phyloP scores from a whole-genome alignment of 129 eudicot genomes.

The Escallonia rubra region DNA sequence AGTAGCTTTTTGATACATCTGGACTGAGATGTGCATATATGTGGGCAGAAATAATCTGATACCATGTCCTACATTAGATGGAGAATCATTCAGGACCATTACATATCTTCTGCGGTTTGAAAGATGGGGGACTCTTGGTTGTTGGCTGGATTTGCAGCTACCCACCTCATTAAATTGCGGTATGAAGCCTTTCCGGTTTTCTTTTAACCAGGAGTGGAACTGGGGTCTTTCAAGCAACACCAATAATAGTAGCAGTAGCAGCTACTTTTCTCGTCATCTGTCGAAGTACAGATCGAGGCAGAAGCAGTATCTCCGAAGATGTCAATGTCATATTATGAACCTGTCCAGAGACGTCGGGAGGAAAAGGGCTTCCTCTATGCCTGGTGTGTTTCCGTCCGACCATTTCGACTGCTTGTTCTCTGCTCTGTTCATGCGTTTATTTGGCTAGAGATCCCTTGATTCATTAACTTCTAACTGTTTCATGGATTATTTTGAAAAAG shows the following conservation, averaged over 20 bases:
- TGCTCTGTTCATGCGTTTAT: background rate
- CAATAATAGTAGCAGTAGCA: background rate
- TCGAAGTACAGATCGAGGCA: conserved; percentile 13
- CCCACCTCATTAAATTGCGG: conserved; percentile 8
- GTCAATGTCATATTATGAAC: conserved; percentile 40
- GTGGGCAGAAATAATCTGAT: too few species aligned
- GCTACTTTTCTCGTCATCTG: background rate
- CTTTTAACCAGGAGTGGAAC: background rate
- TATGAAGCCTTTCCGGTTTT: background rate
- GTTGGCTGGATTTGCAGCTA: background rate
- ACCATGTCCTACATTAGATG: too few species aligned
- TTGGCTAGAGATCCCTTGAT: too few species aligned
- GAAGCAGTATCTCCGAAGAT: conserved; percentile 35
- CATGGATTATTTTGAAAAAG: too few species aligned
- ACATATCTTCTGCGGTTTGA: background rate
- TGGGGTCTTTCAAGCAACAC: background rate
- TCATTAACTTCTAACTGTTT: too few species aligned
- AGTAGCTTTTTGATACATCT: too few species aligned
- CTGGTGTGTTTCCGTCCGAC: conserved; percentile 19
- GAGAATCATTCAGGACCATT: too few species aligned
- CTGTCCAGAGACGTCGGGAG: conserved; percentile 28
- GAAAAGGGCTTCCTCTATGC: conserved; percentile 36
- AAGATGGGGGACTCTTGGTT: background rate
- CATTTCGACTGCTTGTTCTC: background rate
- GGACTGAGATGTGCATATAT: too few species aligned